A percentile compares a stretch with the other conserved stretches of the same genome.
These are phyloP conservation scores for Pyrrhoderma lamaoense DNA, from an alignment of 1,284 basidiomycete genomes.

Conservation along the genomic window DNA sequence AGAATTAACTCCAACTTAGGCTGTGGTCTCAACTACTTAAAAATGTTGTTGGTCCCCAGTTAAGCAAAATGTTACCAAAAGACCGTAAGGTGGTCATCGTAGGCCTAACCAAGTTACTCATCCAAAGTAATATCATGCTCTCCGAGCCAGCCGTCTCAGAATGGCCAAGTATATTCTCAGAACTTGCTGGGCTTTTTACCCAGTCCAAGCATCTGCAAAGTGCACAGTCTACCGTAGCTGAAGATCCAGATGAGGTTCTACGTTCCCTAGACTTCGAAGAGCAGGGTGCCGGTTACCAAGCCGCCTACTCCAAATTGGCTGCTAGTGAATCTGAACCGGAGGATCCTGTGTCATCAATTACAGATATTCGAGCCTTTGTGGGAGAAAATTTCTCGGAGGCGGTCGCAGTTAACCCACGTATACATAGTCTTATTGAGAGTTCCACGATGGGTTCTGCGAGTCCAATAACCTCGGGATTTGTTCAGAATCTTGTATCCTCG, in stretches of 20 bases:
- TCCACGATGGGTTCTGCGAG: too few relatives aligned
- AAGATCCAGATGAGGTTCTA: conserved; percentile 57
- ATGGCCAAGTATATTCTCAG: conserved; percentile 71
- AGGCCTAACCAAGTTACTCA: conserved; percentile 78
- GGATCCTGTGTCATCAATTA: conserved; percentile 57
- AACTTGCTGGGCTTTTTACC: conserved; percentile 71
- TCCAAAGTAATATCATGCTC: conserved; percentile 64
- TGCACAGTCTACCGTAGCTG: conserved; percentile 33
- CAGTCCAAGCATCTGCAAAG: conserved; percentile 63
- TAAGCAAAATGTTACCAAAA: conserved; percentile 71
- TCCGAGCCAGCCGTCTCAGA: conserved; percentile 51
- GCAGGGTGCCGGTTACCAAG: conserved; percentile 86
- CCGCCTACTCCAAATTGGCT: conserved; percentile 85
- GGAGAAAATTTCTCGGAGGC: conserved; percentile 36
- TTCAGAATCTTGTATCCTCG: too few relatives aligned
- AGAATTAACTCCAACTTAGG: conserved; percentile 33
- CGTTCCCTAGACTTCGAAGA: conserved; percentile 87
- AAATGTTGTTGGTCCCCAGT: conserved; percentile 77
- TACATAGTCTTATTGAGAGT: too few relatives aligned
- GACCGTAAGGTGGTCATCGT: conserved; percentile 81
- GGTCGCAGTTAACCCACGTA: conserved; percentile 16
- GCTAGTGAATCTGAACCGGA: conserved; percentile 55
- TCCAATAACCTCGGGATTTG: too few relatives aligned
- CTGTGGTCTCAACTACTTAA: conserved; percentile 80
- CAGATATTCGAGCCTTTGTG: conserved; percentile 47